phyloP scores from a whole-genome alignment of 371 early-diverging fungal genomes.

The Actinomortierella ambigua region DNA sequence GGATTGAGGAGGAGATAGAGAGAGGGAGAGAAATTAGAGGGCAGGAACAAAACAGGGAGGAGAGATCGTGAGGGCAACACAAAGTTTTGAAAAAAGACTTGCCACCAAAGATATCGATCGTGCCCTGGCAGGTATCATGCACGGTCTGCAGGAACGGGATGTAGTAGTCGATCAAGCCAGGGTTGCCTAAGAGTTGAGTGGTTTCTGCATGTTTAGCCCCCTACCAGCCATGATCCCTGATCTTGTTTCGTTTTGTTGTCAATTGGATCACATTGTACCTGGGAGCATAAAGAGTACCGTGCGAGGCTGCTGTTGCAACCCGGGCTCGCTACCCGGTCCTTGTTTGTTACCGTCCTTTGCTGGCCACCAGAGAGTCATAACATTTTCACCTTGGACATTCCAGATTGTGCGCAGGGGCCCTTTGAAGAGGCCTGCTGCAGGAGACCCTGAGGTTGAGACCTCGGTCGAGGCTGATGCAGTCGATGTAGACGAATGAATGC shows the following conservation, averaged over 20 bases:
- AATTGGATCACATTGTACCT: slow-evolving; percentile 18
- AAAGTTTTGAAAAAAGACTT: slow-evolving; percentile 7
- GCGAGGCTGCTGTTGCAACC: slow-evolving; percentile 14
- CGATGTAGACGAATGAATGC: slow-evolving; percentile 5
- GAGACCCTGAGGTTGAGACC: slow-evolving; percentile 9
- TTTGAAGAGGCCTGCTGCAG: slow-evolving; percentile 33
- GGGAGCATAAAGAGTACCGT: slow-evolving; percentile 62
- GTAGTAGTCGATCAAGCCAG: slow-evolving; percentile 77
- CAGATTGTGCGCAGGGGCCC: slow-evolving; percentile 54
- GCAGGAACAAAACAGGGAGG: too few species aligned
- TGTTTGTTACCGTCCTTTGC: slow-evolving; percentile 16
- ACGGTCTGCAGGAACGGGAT: slow-evolving; percentile 61
- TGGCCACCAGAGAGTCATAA: slow-evolving; percentile 63
- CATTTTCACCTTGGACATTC: slow-evolving; percentile 54
- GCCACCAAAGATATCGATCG: slow-evolving; percentile 63
- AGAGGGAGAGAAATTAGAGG: too few species aligned
- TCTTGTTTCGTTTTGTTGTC: background rate
- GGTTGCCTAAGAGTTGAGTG: slow-evolving; percentile 57
- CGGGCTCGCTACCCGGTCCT: background rate
- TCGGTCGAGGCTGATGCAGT: background rate
- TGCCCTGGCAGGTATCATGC: slow-evolving; percentile 40
- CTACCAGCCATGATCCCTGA: too few species aligned
- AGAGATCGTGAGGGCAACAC: too few species aligned
- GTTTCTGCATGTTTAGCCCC: background rate
- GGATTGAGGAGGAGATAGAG: background rate